Evolutionary conservation across 176 grass and related monocot species (phyloP), one percentile per base, ranked within the genome.

Genomic region (Paspalum vaginatum): DNA sequence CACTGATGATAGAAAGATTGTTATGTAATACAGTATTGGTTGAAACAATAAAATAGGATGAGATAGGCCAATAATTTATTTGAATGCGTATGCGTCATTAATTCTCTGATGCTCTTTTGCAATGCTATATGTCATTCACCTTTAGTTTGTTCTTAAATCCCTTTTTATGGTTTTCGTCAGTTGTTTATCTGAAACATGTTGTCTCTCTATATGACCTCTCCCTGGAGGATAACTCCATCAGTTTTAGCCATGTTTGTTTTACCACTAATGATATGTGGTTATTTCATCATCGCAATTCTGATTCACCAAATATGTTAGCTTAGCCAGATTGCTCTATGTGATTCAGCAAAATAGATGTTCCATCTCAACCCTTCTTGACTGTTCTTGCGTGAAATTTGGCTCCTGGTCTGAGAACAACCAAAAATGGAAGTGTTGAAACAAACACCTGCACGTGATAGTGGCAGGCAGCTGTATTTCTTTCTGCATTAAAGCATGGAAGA

Each of bases 401-500:
- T 88, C 13, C 14, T 72, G 26, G 11, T 72, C 21, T 21, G 25
- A 62, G 56, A 32, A 25, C 46, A 87, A 14, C 18, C 1, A 47
- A 21, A 11, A 83, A 79, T 47, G 51, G 5, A 45, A 24, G 46
- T 1, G 1, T 45, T 52, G 22, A 49, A 83, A 79, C 32, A 83
- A 72, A 68, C 57, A 58, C 5, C 57, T 50, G 2, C 2, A 75
- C 55, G 43, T 73, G 27, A 78, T 67, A 74, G 48, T 67, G 73
- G 66, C 50, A 68, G 50, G 61, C 44, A 68, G 50, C 42, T 61
- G 68, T 65, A 68, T 68, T 71, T 78, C 44, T 84, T 79, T 88
- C 86, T 74, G 32, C 75, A 68, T 74, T 74, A 76, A 88, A 59
- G 32, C 59, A 78, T 83, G 26, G 59, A 41, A 43, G 86, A 74